These are phyloP conservation scores for Capillidium rhysosporum DNA, from an alignment of 371 early-diverging fungal genomes.

Conservation along the genomic window DNA sequence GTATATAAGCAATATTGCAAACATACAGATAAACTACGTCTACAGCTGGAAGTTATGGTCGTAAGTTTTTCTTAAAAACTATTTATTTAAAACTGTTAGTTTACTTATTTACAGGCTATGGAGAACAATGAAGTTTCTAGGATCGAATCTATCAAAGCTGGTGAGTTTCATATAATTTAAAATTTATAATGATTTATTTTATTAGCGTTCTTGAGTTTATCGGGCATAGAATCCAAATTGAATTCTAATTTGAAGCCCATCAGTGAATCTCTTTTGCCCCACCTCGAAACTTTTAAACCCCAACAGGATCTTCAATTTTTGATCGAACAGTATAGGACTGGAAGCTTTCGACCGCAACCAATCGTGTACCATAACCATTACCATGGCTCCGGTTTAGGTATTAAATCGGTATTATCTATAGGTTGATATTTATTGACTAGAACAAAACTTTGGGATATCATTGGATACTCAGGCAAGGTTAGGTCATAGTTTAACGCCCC, in stretches of 20 bases:
- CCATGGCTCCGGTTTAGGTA: neutral
- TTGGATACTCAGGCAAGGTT: neutral
- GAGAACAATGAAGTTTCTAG: neutral
- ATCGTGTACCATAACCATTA: neutral
- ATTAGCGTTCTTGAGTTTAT: neutral
- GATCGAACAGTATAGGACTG: neutral
- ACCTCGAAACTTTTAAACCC: neutral
- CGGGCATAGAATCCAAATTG: neutral
- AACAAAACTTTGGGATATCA: neutral
- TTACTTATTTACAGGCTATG: neutral
- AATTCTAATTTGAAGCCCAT: neutral
- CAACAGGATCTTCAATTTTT: neutral
- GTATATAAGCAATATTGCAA: neutral
- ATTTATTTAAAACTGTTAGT: neutral
- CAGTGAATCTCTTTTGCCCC: neutral
- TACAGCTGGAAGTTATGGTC: neutral
- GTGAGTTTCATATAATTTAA: neutral
- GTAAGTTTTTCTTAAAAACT: neutral
- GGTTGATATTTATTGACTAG: neutral
- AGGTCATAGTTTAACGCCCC: neutral
- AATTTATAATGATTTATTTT: neutral
- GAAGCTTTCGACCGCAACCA: neutral
- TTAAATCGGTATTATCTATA: neutral
- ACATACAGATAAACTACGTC: neutral
- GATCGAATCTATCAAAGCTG: slow-evolving; percentile 3